Base-by-base conservation (phyloP, 208 protist genomes). In the Trypanosoma melophagium region DNA sequence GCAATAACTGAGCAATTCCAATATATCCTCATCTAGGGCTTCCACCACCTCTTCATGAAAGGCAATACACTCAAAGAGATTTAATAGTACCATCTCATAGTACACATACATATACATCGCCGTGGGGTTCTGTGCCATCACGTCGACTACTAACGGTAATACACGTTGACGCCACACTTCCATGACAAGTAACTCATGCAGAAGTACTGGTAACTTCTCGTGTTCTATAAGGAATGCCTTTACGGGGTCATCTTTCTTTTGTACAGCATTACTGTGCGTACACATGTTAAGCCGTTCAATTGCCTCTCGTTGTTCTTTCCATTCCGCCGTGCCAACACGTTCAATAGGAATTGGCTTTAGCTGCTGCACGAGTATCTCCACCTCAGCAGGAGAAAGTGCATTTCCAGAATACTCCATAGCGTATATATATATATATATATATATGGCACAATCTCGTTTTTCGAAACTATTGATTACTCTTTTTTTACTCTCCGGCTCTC, bases 1-100 rank as follows among this genome's bases (percentile, higher is more conserved):
- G 69, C 87, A 90, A 71, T 96, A 97, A 77, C 96, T 90, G 31
- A 95, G 77, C 9, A 97, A 75, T 79, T 97, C 93, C 24, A 97
- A 70, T 8, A 91, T 74, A 64, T 95, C 90, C 45, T 97, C 93
- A 41, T 80, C 87, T 14, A 93, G 79, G 10, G 76, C 87, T 10
- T 81, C 52, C 8, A 94, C 76, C 0, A 87, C 84, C 68, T 95
- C 90, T 71, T 97, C 89, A 52, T 93, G 72, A 58, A 89, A 97
- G 66, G 87, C 84, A 19, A 97, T 68, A 62, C 88, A 91, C 73
- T 97, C 93, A 12, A 97, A 69, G 25, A 97, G 54, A 66, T 97
- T 97, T 24, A 95, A 80, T 12, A 97, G 78, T 22, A 96, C 73
- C 19, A 79, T 80, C 60, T 97, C 90, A 66, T 96, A 95, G 49